Evolutionary conservation across 148 eudicot genomes (phyloP), one percentile per base, ranked within the genome.

Genomic region (Nyssa sinensis): DNA sequence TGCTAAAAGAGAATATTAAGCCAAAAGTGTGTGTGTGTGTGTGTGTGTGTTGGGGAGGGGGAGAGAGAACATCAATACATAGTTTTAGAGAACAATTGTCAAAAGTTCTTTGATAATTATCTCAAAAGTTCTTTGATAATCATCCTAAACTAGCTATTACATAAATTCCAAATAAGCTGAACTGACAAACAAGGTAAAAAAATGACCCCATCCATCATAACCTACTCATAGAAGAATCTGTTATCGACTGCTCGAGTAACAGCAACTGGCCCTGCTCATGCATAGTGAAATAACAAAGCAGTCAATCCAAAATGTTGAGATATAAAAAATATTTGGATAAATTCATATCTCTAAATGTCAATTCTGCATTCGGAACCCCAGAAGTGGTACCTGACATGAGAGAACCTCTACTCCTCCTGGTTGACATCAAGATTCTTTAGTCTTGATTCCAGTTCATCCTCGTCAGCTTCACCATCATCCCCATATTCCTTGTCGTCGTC

Each of bases 391-490:
- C 75, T 34, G 75, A 19, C 33, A 32, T 2, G 25, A 64, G 19
- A 57, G 27, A 69, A 75, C 30, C 23, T 59, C 47, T 77, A 74
- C 30, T 81, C 76, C 59, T 79, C 83, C 19, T 81, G 66, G 65
- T 80, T 79, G 60, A 85, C 84, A 53, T 75, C 83, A 47, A 89
- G 90, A 25, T 82, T 83, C 76, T 86, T 84, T 72, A 89, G 76
- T 69, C 81, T 81, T 2, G 79, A 74, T 68, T 78, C 90, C 53
- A 88, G 44, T 53, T 85, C 90, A 67, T 71, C 70, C 21, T 73
- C 73, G 31, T 64, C 33, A 13, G 72, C 82, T 32, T 73, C 83
- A 62, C 59, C 82, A 16, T 84, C 83, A 14, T 78, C 76, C 2
- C 72, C 84, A 27, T 75, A 69, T 66, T 81, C 79, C 30, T 79